These are phyloP conservation scores for Suhomyces sp. DNA, from an alignment of 805 yeast species.

Conservation along the genomic window DNA sequence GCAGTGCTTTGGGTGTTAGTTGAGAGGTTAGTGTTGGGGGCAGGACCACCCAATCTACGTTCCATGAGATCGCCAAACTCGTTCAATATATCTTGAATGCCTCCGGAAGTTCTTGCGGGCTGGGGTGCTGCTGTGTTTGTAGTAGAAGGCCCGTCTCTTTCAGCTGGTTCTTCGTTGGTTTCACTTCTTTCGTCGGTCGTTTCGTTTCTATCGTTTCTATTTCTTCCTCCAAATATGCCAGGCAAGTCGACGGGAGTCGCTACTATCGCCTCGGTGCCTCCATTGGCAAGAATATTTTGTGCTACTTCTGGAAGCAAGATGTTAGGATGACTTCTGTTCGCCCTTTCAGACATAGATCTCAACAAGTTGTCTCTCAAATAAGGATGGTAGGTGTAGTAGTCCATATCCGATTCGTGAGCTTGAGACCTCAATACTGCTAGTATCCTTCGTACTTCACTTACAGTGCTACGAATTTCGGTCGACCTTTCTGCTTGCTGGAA, in stretches of 20 bases:
- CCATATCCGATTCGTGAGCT: constrained; percentile 24
- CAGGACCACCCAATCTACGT: constrained; percentile 3
- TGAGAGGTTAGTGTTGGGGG: background rate
- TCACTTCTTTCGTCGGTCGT: background rate
- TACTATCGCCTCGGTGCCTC: background rate
- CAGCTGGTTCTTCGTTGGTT: background rate
- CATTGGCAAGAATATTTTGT: constrained; percentile 26
- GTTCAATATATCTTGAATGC: constrained; percentile 19
- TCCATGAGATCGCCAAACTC: constrained; percentile 23
- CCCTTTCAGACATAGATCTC: constrained; percentile 26
- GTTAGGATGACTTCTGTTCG: constrained; percentile 32
- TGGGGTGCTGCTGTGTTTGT: background rate
- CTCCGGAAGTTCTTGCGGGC: background rate
- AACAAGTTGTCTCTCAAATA: constrained; percentile 19
- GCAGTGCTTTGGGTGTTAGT: background rate
- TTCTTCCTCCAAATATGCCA: background rate
- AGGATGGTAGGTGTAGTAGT: constrained; percentile 26
- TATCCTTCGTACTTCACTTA: constrained; percentile 24
- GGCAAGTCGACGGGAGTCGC: background rate
- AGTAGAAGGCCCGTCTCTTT: background rate
- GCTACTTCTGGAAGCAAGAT: constrained; percentile 37
- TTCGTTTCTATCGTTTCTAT: background rate
- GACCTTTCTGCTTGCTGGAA: constrained; percentile 31
- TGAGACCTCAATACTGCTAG: constrained; percentile 23
- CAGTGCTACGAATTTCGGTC: constrained; percentile 20